These are phyloP conservation scores for Beauveria pseudobassiana DNA, from an alignment of 2,329 filamentous ascomycete genomes.

Conservation along the genomic window DNA sequence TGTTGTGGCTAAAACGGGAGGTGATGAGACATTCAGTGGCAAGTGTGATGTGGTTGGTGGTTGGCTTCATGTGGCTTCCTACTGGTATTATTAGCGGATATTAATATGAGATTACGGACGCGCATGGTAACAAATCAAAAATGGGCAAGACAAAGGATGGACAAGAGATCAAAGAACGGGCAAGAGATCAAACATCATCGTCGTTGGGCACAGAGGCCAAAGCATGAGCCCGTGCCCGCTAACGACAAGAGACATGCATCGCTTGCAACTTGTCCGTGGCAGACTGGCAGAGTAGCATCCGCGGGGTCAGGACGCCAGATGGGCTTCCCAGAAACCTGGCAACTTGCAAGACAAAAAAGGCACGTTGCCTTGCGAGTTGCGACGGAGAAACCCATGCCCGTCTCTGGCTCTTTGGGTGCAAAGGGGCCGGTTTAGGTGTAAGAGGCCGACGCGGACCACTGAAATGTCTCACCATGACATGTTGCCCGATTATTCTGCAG, in stretches of 20 bases:
- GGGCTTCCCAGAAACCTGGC: background rate
- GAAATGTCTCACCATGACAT: conserved; percentile 8
- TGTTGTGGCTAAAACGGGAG: too few species aligned
- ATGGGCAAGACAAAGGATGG: background rate
- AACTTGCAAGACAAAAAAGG: background rate
- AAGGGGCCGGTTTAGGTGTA: conserved; percentile 4
- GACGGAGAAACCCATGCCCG: background rate
- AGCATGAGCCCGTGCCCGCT: background rate
- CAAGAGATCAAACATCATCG: background rate
- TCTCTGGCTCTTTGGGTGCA: background rate
- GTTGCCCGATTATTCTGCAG: background rate
- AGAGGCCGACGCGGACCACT: conserved; percentile 1
- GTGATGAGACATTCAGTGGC: too few species aligned
- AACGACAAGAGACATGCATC: background rate
- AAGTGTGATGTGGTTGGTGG: background rate
- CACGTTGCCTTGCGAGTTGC: too few species aligned
- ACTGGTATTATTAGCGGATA: background rate
- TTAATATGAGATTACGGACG: background rate
- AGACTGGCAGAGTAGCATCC: background rate
- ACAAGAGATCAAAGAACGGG: background rate
- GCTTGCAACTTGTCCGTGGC: background rate
- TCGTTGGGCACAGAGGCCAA: background rate
- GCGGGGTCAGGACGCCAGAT: background rate
- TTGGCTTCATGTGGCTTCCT: background rate
- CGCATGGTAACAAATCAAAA: too few species aligned